Base-by-base conservation (phyloP, 148 eudicot species). In the Persicaria tinctoria region DNA sequence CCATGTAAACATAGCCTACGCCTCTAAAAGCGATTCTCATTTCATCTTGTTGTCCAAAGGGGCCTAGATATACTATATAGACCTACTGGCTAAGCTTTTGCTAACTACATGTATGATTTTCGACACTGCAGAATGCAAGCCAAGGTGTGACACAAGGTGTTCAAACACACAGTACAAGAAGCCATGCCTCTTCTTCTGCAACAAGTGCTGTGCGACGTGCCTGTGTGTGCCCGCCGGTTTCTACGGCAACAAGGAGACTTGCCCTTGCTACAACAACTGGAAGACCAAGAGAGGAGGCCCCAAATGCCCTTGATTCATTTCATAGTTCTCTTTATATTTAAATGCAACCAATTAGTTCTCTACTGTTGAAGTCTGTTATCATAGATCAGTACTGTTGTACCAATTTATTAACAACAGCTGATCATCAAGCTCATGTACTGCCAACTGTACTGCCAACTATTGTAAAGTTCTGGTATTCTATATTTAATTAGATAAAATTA, bases 241-340 rank as follows among this genome's bases (percentile, higher is more conserved):
- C 55, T 71, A 71, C 9, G 74, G 74, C 38, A 71, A 71, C 74
- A 71, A 71, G 18, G 53, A 71, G 14, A 46, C 18, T 50, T 71
- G 74, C 55, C 74, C 74, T 20, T 71, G 74, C 44, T 71, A 71
- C n/a, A 50, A 71, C 55, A 71, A 71, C 23, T 71, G 74, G 74
- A 71, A 71, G 44, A 71, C 74, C 74, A 71, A 71, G 44, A 71
- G 74, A 71, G 74, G 74, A 47, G 74, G 74, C 51, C 74, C 74
- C 3, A 71, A 71, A 71, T 71, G 74, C 74, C 74, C 74, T 70
- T 70, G 17, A 47, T 48, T 71, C 3, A 63, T 0, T 32, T 32
- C 41, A 32, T 32, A 32, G 41, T 32, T 32, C 3, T 32, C 41
- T 32, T 32, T 32, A 32, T 32, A 32, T 32, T 32, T 32, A 32